phyloP scores from a whole-genome alignment of 148 eudicot genomes.

The Fagopyrum esculentum region DNA sequence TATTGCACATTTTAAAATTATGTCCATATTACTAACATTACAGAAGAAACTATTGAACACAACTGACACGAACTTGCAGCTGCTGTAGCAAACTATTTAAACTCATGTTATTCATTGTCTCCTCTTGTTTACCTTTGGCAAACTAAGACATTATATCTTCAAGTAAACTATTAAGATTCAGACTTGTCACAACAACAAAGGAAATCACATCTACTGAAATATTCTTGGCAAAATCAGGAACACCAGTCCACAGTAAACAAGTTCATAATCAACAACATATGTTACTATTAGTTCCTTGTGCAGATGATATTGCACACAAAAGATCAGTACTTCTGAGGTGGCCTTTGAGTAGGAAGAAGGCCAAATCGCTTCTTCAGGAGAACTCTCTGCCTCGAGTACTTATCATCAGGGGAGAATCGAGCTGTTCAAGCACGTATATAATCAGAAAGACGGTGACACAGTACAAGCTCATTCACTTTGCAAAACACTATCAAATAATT shows the following conservation, averaged over 20 bases:
- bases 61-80: neutral
- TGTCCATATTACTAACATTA: neutral
- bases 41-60: neutral
- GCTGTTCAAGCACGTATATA: slow-evolving; percentile 34
- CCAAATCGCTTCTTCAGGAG: slow-evolving; percentile 90
- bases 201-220: no score
- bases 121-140: no score
- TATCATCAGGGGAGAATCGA: slow-evolving; percentile 99
- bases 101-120: no score
- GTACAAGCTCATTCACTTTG: neutral
- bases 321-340: slow-evolving; percentile 61
- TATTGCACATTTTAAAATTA: neutral
- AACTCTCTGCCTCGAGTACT: slow-evolving; percentile 84
- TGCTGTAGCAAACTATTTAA: neutral
- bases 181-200: no score
- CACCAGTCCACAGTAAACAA: no score
- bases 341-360: slow-evolving; percentile 80
- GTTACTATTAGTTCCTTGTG: neutral
- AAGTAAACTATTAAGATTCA: no score
- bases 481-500: neutral
- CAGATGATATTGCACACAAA: neutral
- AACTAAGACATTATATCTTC: no score
- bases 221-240: no score
- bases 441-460: neutral
- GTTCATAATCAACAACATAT: neutral